These are phyloP conservation scores for Fraxinus platypoda DNA, from an alignment of 305 asterid species.

Conservation along the genomic window DNA sequence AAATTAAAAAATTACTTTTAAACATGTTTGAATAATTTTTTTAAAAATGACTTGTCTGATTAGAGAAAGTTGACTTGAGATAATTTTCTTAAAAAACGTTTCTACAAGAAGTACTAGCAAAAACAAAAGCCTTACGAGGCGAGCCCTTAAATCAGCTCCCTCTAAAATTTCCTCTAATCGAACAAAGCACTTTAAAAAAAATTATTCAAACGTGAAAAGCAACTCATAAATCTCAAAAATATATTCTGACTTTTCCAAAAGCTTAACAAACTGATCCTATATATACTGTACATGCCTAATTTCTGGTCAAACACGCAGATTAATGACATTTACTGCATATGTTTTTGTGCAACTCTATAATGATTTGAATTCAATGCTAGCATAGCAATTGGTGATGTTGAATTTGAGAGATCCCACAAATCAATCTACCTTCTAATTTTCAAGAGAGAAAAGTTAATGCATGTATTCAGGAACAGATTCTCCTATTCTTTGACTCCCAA, in stretches of 20 bases:
- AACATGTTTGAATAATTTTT: too few species aligned
- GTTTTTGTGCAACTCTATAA: background rate
- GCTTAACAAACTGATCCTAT: background rate
- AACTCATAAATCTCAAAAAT: too few species aligned
- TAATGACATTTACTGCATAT: constrained; percentile 16
- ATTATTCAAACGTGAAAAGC: background rate
- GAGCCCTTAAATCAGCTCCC: too few species aligned
- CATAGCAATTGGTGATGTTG: background rate
- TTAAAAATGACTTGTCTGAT: too few species aligned
- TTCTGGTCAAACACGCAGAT: constrained; percentile 51
- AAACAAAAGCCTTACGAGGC: background rate
- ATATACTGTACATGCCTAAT: constrained; percentile 6
- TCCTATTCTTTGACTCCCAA: background rate
- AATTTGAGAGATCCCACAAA: constrained; percentile 2
- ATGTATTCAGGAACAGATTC: background rate
- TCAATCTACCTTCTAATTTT: background rate
- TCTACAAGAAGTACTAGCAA: background rate
- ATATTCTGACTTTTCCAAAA: background rate
- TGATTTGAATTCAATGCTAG: background rate
- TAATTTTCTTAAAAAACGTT: background rate
- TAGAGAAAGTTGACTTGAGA: background rate
- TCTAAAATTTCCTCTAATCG: too few species aligned
- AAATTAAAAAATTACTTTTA: too few species aligned
- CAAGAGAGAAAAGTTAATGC: background rate
- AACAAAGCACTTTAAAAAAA: background rate